Percentiles rank a stretch among this genome's conserved stretches.
Conservation (phyloP, 176 grass and related monocot species). For the Bolboschoenus planiculmis region DNA sequence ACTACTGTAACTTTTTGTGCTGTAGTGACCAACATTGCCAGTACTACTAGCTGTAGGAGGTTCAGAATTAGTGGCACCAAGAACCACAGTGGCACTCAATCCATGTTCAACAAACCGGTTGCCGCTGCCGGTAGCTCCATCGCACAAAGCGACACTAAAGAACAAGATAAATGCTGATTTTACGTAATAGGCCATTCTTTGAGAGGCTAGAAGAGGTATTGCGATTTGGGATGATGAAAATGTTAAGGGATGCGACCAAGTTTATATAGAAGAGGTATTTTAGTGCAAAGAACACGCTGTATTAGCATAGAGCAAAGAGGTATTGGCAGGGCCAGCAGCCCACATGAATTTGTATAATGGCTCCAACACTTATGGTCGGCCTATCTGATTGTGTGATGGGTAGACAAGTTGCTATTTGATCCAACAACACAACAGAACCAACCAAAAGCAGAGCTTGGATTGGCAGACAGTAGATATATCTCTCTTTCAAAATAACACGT, state of each 20-base stretch:
- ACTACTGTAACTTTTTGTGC: neutral
- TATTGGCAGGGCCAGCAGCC: neutral
- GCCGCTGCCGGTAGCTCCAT: neutral
- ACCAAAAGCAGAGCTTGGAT: neutral
- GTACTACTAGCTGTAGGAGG: neutral
- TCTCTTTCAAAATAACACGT: neutral
- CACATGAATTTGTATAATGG: slow-evolving; percentile 2
- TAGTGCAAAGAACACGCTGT: neutral
- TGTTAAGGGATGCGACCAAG: neutral
- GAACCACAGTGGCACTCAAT: neutral
- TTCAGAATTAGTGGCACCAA: neutral
- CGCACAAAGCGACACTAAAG: neutral
- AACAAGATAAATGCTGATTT: neutral
- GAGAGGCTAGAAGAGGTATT: neutral
- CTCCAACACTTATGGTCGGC: slow-evolving; percentile 2
- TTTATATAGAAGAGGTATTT: slow-evolving; percentile 14
- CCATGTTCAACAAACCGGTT: neutral
- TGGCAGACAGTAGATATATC: neutral
- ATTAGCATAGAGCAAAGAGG: neutral
- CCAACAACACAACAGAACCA: neutral
- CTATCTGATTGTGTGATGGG: neutral
- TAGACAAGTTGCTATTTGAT: neutral
- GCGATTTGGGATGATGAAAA: neutral
- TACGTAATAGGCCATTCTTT: neutral
- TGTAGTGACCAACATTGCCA: neutral